These are phyloP conservation scores for Aspergillus ostianus DNA, from an alignment of 495 filamentous ascomycete species.

Conservation along the genomic window DNA sequence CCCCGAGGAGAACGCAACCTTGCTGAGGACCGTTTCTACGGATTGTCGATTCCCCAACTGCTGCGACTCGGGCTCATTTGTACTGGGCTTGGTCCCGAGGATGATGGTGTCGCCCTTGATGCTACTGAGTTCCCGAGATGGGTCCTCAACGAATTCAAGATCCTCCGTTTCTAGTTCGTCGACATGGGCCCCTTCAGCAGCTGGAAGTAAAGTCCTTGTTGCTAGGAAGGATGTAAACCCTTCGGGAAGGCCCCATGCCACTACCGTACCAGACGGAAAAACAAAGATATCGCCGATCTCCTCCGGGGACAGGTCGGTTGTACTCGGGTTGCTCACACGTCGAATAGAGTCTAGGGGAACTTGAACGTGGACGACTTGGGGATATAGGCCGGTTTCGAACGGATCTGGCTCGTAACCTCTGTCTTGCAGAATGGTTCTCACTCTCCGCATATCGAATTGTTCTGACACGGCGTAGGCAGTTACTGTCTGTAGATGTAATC, in stretches of 20 bases:
- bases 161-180: constrained; percentile 78
- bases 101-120: constrained; percentile 89
- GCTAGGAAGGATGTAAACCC: constrained; percentile 71
- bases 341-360: constrained; percentile 53
- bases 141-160: constrained; percentile 81
- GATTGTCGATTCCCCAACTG: constrained; percentile 31
- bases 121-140: constrained; percentile 66
- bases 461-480: constrained; percentile 84
- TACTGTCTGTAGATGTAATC: constrained; percentile 51
- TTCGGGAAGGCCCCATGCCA: constrained; percentile 80
- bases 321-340: constrained; percentile 51
- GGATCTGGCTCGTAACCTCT: constrained; percentile 68
- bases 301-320: constrained; percentile 55
- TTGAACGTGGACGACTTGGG: constrained; percentile 65
- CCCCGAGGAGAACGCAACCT: constrained; percentile 94
- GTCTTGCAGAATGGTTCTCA: constrained; percentile 65
- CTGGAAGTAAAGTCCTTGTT: constrained; percentile 66
- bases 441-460: constrained; percentile 75
- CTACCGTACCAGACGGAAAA: constrained; percentile 96
- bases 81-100: constrained; percentile 66
- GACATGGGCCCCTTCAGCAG: constrained; percentile 71
- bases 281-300: constrained; percentile 88
- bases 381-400: constrained; percentile 58
- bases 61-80: constrained; percentile 13
- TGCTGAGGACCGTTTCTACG: constrained; percentile 79